Evolutionary conservation across 148 eudicot genomes (phyloP), one percentile per base, ranked within the genome.

Genomic region (Persicaria tinctoria): DNA sequence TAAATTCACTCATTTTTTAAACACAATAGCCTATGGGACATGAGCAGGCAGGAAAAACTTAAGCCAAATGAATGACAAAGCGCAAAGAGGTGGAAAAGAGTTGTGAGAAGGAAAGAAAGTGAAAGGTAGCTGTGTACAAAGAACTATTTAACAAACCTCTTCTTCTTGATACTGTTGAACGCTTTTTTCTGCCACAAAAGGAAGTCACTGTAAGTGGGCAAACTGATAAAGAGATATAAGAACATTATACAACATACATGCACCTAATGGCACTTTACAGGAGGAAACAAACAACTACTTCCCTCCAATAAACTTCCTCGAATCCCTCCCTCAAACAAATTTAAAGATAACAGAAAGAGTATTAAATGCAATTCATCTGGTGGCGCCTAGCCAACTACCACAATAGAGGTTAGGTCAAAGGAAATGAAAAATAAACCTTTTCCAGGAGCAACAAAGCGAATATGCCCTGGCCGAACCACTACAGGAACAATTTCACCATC

Each of bases 381-480:
- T 5, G 32, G 68, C 44, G 23, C 10, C 68, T 53, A 12, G 56
- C 56, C 56, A 12, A 59, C 38, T 59, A 59, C 8, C 8, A 18
- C 8, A 18, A 6, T 59, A 38, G 46, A 66, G 70, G 18, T 4
- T 38, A 60, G 68, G 68, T 60, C 44, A 41, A 66, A 66, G 48
- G 17, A 13, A 57, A 41, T 13, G 5, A 55, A 14, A 73, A 75
- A 5, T 11, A 54, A 63, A 92, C 97, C 97, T 84, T 89, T 79
- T 64, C 72, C 86, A 72, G 85, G 76, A 49, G 93, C 84, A 72
- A 86, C 87, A 85, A 96, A 96, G 70, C 97, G 93, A 71, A 96
- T 89, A 78, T 90, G 95, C 76, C 97, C 97, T 47, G 97, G 99
- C 76, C 90, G 90, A 83, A 89, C 74, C 62, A 79, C 83, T 83